Conservation (phyloP, 2,329 filamentous ascomycete genomes). For the Pseudogymnoascus sp. region DNA sequence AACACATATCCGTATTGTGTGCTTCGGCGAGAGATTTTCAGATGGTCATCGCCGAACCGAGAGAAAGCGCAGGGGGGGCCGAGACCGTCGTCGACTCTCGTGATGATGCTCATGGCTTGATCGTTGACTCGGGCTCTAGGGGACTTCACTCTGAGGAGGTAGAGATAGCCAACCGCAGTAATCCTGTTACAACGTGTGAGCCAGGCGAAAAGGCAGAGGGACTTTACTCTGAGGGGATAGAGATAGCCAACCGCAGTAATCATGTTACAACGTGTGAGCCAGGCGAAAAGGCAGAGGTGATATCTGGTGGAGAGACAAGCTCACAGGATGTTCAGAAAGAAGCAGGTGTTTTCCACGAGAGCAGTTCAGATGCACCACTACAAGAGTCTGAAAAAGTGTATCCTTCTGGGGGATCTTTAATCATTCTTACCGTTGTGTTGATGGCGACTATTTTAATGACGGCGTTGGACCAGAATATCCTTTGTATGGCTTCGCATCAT, state of each 20-base stretch:
- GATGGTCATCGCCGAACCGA: neutral
- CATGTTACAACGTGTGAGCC: neutral
- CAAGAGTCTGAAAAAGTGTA: neutral
- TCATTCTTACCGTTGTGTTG: neutral
- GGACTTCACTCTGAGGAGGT: neutral
- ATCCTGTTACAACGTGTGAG: neutral
- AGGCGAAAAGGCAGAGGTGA: neutral
- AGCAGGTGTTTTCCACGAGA: neutral
- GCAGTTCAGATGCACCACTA: neutral
- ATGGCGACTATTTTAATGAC: neutral
- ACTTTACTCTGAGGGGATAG: neutral
- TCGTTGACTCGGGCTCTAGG: neutral
- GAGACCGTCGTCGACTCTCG: neutral
- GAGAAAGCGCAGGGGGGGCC: neutral
- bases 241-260: neutral
- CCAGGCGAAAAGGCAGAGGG: neutral
- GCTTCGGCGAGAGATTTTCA: neutral
- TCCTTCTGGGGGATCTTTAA: neutral
- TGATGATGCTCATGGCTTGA: neutral
- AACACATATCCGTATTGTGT: neutral
- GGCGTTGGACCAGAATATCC: neutral
- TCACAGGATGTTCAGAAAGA: neutral
- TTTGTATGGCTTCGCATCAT: slow-evolving; percentile 12
- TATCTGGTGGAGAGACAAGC: neutral
- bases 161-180: neutral